A percentile compares a stretch with the other conserved stretches of the same genome.
Conservation (phyloP, 1,139 yeast genomes). For the Hyphopichia khmerensis region DNA sequence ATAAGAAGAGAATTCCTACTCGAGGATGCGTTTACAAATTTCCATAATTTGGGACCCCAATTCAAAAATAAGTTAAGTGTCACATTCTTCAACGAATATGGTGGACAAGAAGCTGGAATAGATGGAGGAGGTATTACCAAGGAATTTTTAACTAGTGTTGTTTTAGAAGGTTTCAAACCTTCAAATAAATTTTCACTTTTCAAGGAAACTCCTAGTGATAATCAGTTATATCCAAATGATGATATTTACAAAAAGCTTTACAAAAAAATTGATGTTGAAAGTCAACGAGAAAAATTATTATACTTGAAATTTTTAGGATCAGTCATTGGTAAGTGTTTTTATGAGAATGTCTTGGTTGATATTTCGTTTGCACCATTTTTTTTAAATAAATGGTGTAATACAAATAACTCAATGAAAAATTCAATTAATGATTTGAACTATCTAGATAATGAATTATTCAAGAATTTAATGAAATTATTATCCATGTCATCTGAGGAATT, state of each 20-base stretch:
- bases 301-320: conserved; percentile 69
- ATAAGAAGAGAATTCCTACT: conserved; percentile 68
- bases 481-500: conserved; percentile 59
- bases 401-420: conserved; percentile 36
- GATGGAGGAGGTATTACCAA: conserved; percentile 98
- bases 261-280: conserved; percentile 24
- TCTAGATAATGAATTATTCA: conserved; percentile 67
- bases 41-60: conserved; percentile 38
- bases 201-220: conserved; percentile 46
- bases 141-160: conserved; percentile 77
- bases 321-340: conserved; percentile 86
- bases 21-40: conserved; percentile 70
- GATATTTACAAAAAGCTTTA: conserved; percentile 39
- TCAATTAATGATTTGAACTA: conserved; percentile 78
- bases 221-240: conserved; percentile 76
- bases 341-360: conserved; percentile 79
- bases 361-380: conserved; percentile 87
- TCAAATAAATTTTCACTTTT: conserved; percentile 38
- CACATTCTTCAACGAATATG: conserved; percentile 68
- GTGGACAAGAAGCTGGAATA: conserved; percentile 80
- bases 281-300: conserved; percentile 31
- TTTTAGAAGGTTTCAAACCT: conserved; percentile 63
- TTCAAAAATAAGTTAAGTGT: conserved; percentile 66
- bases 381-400: conserved; percentile 63
- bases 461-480: conserved; percentile 62